phyloP scores from a whole-genome alignment of 2,329 filamentous ascomycete genomes.

The Alternaria alternata region DNA sequence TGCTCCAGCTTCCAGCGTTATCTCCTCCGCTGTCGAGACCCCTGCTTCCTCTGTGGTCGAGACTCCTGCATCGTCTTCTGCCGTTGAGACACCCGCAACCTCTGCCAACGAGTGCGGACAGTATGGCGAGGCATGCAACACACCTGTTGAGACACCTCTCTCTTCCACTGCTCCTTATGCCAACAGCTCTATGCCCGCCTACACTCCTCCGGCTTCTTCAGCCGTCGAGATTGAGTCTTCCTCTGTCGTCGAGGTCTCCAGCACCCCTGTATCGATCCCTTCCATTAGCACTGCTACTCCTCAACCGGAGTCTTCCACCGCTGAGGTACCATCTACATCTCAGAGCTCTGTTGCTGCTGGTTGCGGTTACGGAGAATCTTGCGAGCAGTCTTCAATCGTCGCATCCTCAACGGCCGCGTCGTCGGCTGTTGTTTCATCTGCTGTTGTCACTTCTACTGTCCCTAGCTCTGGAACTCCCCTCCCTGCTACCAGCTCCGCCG shows the following conservation, averaged over 20 bases:
- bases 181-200: conserved; percentile 29
- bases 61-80: conserved; percentile 10
- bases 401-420: conserved; percentile 11
- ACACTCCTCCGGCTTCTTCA: conserved; percentile 13
- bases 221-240: conserved; percentile 6
- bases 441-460: conserved; percentile 4
- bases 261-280: neutral
- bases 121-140: conserved; percentile 3
- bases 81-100: conserved; percentile 14
- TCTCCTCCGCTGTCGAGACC: conserved; percentile 4
- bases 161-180: conserved; percentile 21
- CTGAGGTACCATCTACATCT: conserved; percentile 12
- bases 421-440: conserved; percentile 2
- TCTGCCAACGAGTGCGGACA: conserved; percentile 11
- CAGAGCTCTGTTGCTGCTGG: conserved; percentile 11
- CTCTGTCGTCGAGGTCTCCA: conserved; percentile 4
- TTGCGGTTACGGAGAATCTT: conserved; percentile 26
- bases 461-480: conserved; percentile 8
- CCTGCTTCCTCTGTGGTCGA: conserved; percentile 4
- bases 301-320: conserved; percentile 12
- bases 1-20: conserved; percentile 8
- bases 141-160: conserved; percentile 11
- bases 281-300: conserved; percentile 18
- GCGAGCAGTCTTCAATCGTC: conserved; percentile 23
- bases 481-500: conserved; percentile 20